These are phyloP conservation scores for Epichloe glyceriae DNA, from an alignment of 2,329 filamentous ascomycete species.

Conservation along the genomic window DNA sequence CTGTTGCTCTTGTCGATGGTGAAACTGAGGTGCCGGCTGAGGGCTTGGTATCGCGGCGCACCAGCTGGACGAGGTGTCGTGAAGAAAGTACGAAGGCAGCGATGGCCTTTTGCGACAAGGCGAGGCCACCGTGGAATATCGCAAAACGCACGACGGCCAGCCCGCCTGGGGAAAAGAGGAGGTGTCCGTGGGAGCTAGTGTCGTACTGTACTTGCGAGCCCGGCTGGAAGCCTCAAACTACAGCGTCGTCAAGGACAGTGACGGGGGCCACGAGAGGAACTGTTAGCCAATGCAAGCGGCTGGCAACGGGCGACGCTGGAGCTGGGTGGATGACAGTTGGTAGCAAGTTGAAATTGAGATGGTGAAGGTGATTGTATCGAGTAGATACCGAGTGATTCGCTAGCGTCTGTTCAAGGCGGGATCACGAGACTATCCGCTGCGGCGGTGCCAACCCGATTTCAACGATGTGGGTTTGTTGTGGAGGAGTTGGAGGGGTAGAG, in stretches of 20 bases:
- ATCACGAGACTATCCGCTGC: neutral
- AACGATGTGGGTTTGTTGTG: slow-evolving; percentile 3
- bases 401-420: neutral
- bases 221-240: neutral
- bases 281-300: slow-evolving; percentile 17
- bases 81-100: neutral
- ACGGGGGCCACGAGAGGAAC: slow-evolving; percentile 8
- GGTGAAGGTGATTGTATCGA: slow-evolving; percentile 1
- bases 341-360: slow-evolving; percentile 1
- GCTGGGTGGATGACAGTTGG: slow-evolving; percentile 3
- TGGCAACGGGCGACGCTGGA: slow-evolving; percentile 2
- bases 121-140: slow-evolving; percentile 14
- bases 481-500: slow-evolving; percentile 3
- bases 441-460: neutral
- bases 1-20: slow-evolving; percentile 4
- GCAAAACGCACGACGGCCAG: slow-evolving; percentile 10
- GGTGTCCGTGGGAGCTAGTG: slow-evolving; percentile 5
- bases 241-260: slow-evolving; percentile 3
- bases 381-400: neutral
- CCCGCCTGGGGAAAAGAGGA: slow-evolving; percentile 9
- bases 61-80: neutral
- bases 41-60: neutral
- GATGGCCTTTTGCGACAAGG: slow-evolving; percentile 11
- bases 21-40: neutral
- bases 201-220: slow-evolving; percentile 2